phyloP scores from a whole-genome alignment of 2,329 filamentous ascomycete genomes.

The Fusarium denticulatum region DNA sequence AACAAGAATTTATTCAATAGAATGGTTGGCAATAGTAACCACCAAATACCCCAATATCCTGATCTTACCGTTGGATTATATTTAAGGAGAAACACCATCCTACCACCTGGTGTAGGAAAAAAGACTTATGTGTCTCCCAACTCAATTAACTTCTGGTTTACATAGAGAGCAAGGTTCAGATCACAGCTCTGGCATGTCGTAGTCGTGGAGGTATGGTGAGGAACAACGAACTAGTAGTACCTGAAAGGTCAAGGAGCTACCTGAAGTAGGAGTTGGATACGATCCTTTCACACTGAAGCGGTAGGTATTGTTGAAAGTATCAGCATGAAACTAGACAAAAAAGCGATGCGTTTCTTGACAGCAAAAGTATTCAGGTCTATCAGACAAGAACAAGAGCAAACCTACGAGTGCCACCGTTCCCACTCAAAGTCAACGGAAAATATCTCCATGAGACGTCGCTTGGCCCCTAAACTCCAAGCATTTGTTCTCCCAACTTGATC shows the following conservation, averaged over 20 bases:
- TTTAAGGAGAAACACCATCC: not conserved
- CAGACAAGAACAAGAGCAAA: constrained; percentile 27
- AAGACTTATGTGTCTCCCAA: not conserved
- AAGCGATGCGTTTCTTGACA: constrained; percentile 8
- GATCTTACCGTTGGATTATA: not conserved
- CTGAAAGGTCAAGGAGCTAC: not conserved
- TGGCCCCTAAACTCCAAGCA: constrained; percentile 34
- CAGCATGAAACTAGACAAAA: constrained; percentile 13
- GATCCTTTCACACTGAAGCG: not conserved
- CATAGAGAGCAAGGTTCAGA: not conserved
- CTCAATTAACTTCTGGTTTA: not conserved
- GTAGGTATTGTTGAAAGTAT: not conserved
- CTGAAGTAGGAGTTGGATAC: not conserved
- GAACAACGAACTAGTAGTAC: not conserved
- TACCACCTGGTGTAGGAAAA: not conserved
- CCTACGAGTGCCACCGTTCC: constrained; percentile 24
- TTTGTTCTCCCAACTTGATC: constrained; percentile 12
- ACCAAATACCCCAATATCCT: not conserved
- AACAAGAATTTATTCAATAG: not conserved
- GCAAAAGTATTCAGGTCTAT: constrained; percentile 23
- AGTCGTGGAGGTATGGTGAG: not conserved
- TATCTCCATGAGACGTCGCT: constrained; percentile 23
- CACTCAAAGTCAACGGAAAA: constrained; percentile 25
- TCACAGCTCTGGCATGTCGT: not conserved
- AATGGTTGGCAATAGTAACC: not conserved